Evolutionary conservation across 2,329 filamentous ascomycete species (phyloP), one percentile per base, ranked within the genome.

Genomic region (Elsinoe arachidis): DNA sequence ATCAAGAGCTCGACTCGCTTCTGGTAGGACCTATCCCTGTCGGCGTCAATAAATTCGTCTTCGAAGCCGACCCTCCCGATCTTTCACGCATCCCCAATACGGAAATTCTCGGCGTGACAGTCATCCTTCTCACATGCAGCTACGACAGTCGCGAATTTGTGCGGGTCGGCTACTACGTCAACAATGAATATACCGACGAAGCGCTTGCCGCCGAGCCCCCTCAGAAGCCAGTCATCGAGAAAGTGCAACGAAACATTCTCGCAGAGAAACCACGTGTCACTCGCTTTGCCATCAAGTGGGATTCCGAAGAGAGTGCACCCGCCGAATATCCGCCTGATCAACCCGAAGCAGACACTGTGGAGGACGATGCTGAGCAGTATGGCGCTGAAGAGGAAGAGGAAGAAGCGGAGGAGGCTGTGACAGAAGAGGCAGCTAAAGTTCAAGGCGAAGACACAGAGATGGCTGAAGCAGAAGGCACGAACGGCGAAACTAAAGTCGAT

Each of bases 201-300:
- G 89, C 95, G 71, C 81, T 99, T 62, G 87, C 84, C 66, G 84
- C 86, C 49, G 91, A 97, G 66, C 93, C 93, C 9, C 93, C 93
- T 5, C 80, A 90, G 58, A 96, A 96, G 78, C 91, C 91, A 38
- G 80, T 95, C 65, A 86, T 97, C 63, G 95, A 99, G 71, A 89
- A 90, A 68, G 90, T 99, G 62, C 83, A 84, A 64, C 86, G 95
- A 65, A 96, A 95, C 69, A 88, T 99, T 53, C 82, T 99, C 37
- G 90, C 91, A 2, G 92, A 97, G 76, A 99, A 99, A 82, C 93
- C 93, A 11, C 84, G 93, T 73, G 93, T 99, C 54, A 99, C 93
- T 30, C 85, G 93, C 63, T 99, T 99, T 69, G 90, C 91, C 44
- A 99, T 99, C 76, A 99, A 99, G 77, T 99, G 93, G 93, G 93